Conservation (phyloP, 2,329 filamentous ascomycete genomes). For the Verticillium zaregamsianum region DNA sequence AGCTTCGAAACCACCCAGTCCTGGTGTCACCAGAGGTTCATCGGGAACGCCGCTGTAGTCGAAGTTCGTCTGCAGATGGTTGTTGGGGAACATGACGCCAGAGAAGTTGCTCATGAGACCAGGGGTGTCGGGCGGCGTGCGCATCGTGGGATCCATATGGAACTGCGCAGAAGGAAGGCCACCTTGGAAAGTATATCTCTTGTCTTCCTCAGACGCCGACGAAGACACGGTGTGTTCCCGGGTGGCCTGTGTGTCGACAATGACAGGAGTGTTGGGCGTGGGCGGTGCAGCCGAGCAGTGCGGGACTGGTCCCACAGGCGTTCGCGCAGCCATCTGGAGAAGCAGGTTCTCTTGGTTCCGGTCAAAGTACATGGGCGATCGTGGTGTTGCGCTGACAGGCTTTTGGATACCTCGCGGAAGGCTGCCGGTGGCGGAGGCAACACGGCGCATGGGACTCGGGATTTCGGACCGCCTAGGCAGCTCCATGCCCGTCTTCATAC, state of each 20-base stretch:
- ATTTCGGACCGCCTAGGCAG: constrained; percentile 38
- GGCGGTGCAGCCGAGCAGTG: constrained; percentile 40
- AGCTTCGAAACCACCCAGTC: constrained; percentile 37
- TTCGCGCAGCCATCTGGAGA: constrained; percentile 31
- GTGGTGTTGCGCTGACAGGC: constrained; percentile 25
- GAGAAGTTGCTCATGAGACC: constrained; percentile 39
- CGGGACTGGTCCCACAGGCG: constrained; percentile 34
- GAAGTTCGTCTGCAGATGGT: constrained; percentile 21
- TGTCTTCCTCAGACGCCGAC: constrained; percentile 32
- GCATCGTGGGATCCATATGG: constrained; percentile 37
- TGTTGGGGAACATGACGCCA: constrained; percentile 31
- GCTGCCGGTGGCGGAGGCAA: constrained; percentile 45
- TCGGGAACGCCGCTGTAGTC: constrained; percentile 34
- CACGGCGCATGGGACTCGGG: constrained; percentile 47
- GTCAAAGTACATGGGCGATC: constrained; percentile 40
- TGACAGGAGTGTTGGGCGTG: constrained; percentile 43
- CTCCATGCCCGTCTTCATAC: constrained; percentile 45
- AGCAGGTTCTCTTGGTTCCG: constrained; percentile 41
- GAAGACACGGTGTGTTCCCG: constrained; percentile 36
- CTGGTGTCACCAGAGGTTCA: constrained; percentile 45
- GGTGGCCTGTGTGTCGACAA: constrained; percentile 11
- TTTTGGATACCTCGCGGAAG: constrained; percentile 38
- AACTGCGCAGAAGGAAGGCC: constrained; percentile 18
- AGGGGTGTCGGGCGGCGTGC: constrained; percentile 51
- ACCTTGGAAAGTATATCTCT: constrained; percentile 14